Conservation (phyloP, 495 filamentous ascomycete species). For the Hypoxylon trugodes region DNA sequence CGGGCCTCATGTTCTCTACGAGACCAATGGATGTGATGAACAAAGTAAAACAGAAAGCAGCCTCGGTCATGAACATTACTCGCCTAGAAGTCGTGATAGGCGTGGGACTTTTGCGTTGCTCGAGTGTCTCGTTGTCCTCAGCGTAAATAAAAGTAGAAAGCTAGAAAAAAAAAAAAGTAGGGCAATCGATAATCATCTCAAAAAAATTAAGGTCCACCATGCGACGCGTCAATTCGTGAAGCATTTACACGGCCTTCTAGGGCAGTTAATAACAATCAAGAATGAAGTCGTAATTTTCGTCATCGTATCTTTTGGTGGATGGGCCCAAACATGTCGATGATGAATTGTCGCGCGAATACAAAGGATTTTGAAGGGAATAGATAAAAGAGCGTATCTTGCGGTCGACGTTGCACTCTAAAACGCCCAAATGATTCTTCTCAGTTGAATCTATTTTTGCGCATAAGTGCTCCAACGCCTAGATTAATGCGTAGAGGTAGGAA, state of each 20-base stretch:
- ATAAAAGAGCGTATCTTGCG: conserved; percentile 35
- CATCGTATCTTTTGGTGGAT: conserved; percentile 45
- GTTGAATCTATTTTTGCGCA: conserved; percentile 42
- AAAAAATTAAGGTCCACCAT: conserved; percentile 47
- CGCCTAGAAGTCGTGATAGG: conserved; percentile 44
- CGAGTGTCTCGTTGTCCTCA: conserved; percentile 42
- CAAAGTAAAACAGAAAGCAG: conserved; percentile 44
- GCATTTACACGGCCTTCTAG: conserved; percentile 44
- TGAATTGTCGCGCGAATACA: conserved; percentile 49
- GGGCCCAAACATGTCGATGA: conserved; percentile 43
- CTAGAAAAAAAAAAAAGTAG: conserved; percentile 26
- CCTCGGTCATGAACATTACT: conserved; percentile 47
- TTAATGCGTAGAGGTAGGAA: conserved; percentile 25
- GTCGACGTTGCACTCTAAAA: conserved; percentile 29
- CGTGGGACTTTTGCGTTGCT: conserved; percentile 36
- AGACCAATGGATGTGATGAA: conserved; percentile 41
- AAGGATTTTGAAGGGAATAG: conserved; percentile 40
- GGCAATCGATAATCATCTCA: conserved; percentile 38
- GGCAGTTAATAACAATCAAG: conserved; percentile 49
- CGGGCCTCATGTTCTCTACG: conserved; percentile 34
- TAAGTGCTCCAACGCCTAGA: conserved; percentile 31
- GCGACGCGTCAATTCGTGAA: conserved; percentile 47
- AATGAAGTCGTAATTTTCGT: conserved; percentile 54
- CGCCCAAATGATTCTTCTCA: conserved; percentile 21
- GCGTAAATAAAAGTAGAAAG: no score